These are phyloP conservation scores for Byssothecium circinans DNA, from an alignment of 2,329 filamentous ascomycete genomes.

Conservation along the genomic window DNA sequence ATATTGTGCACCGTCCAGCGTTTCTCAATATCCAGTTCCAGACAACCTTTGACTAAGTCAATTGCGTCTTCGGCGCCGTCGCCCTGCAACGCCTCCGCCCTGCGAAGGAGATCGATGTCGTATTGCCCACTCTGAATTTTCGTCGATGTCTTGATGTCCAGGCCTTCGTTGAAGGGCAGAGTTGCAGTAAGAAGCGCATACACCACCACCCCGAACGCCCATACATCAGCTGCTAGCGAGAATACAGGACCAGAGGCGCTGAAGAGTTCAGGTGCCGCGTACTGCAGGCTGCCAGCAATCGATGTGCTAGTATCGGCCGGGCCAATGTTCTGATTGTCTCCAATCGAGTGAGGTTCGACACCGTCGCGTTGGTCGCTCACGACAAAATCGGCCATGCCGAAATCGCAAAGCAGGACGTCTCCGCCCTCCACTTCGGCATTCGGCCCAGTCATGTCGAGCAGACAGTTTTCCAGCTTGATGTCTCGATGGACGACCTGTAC, in stretches of 20 bases:
- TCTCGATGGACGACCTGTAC: constrained; percentile 67
- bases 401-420: constrained; percentile 66
- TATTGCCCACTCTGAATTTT: constrained; percentile 64
- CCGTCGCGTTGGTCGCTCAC: constrained; percentile 56
- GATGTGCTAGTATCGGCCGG: constrained; percentile 60
- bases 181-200: constrained; percentile 63
- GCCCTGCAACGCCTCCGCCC: constrained; percentile 43
- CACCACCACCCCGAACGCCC: constrained; percentile 67
- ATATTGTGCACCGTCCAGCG: constrained; percentile 62
- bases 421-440: constrained; percentile 54
- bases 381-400: constrained; percentile 70
- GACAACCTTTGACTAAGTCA: constrained; percentile 61
- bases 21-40: constrained; percentile 57
- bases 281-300: constrained; percentile 62
- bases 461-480: constrained; percentile 70
- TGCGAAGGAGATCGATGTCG: constrained; percentile 55
- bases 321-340: constrained; percentile 50
- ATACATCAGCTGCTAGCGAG: constrained; percentile 64
- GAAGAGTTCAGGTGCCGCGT: constrained; percentile 55
- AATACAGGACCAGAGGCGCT: constrained; percentile 45
- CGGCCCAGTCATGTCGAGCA: constrained; percentile 58
- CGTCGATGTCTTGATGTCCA: constrained; percentile 60
- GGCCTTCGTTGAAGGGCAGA: constrained; percentile 63
- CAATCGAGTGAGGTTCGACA: constrained; percentile 52
- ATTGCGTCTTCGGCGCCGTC: constrained; percentile 50